phyloP scores from a whole-genome alignment of 108 stramenopile genomes.

The Bacterosira constricta region DNA sequence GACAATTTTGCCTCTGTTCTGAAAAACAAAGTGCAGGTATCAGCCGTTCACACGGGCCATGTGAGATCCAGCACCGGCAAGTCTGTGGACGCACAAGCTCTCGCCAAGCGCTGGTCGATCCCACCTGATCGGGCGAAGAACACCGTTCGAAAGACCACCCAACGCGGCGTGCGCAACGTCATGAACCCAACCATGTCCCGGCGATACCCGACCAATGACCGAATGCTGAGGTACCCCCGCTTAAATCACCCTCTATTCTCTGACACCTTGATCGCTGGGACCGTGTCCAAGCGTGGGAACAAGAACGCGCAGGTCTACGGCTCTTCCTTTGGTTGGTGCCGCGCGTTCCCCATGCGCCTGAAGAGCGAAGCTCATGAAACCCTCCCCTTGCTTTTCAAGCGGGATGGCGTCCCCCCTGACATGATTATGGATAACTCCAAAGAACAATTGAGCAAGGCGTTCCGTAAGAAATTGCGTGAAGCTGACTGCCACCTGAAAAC shows the following conservation, averaged over 20 bases:
- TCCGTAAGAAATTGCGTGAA: conserved; percentile 26
- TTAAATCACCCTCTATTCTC: conserved; percentile 17
- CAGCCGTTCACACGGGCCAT: no score
- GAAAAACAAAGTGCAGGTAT: no score
- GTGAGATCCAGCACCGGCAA: neutral
- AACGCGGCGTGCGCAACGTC: conserved; percentile 20
- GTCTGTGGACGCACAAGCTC: neutral
- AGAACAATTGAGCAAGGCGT: conserved; percentile 16
- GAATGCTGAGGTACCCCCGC: conserved; percentile 14
- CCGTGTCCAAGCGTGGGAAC: conserved; percentile 15
- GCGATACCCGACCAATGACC: conserved; percentile 9
- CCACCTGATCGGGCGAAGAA: conserved; percentile 21
- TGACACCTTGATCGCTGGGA: conserved; percentile 27
- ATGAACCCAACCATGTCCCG: conserved; percentile 13
- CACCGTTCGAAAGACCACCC: conserved; percentile 35
- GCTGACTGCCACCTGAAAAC: conserved; percentile 16
- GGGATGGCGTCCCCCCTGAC: conserved; percentile 30
- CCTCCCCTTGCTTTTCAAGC: conserved; percentile 14
- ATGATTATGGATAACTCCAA: conserved; percentile 40
- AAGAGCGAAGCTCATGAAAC: conserved; percentile 35
- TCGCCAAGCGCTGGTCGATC: conserved; percentile 25
- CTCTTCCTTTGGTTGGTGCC: conserved; percentile 24
- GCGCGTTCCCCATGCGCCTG: conserved; percentile 25
- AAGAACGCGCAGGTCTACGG: conserved; percentile 29
- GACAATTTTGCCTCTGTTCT: no score